phyloP scores from a whole-genome alignment of 371 early-diverging fungal genomes.

The Blyttiomyces sp. region DNA sequence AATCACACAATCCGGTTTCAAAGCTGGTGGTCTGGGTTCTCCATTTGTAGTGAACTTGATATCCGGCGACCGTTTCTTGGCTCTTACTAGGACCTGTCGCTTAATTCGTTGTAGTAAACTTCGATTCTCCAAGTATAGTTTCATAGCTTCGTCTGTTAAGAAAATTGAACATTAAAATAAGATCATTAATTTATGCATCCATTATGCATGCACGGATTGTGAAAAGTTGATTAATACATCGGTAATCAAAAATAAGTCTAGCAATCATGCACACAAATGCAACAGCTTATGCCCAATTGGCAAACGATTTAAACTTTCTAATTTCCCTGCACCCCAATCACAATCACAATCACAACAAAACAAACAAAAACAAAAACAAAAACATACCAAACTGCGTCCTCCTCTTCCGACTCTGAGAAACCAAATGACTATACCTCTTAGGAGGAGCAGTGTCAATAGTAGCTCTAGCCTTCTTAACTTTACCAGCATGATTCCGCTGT shows the following conservation, averaged over 20 bases:
- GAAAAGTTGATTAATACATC: too few species aligned
- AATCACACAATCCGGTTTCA: constrained; percentile 4
- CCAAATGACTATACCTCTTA: constrained; percentile 18
- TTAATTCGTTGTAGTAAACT: constrained; percentile 18
- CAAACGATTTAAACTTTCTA: too few species aligned
- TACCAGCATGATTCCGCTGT: constrained; percentile 1
- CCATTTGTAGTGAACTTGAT: background rate
- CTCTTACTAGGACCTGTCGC: constrained; percentile 6
- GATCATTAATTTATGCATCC: too few species aligned
- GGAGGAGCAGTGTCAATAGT: constrained; percentile 21
- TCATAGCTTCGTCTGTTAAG: constrained; percentile 11
- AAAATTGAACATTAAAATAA: too few species aligned
- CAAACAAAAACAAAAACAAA: too few species aligned
- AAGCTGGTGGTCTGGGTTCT: background rate
- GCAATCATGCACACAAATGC: too few species aligned
- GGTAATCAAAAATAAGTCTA: too few species aligned
- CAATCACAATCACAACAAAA: too few species aligned
- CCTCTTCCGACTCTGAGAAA: constrained; percentile 6
- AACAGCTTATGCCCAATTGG: too few species aligned
- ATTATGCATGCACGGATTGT: too few species aligned
- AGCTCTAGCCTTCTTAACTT: constrained; percentile 3
- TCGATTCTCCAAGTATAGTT: constrained; percentile 16
- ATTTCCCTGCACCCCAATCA: too few species aligned
- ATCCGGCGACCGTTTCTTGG: too few species aligned
- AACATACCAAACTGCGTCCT: constrained; percentile 9